These are phyloP conservation scores for Trypethelium eluteriae DNA, from an alignment of 495 filamentous ascomycete genomes.

Conservation along the genomic window DNA sequence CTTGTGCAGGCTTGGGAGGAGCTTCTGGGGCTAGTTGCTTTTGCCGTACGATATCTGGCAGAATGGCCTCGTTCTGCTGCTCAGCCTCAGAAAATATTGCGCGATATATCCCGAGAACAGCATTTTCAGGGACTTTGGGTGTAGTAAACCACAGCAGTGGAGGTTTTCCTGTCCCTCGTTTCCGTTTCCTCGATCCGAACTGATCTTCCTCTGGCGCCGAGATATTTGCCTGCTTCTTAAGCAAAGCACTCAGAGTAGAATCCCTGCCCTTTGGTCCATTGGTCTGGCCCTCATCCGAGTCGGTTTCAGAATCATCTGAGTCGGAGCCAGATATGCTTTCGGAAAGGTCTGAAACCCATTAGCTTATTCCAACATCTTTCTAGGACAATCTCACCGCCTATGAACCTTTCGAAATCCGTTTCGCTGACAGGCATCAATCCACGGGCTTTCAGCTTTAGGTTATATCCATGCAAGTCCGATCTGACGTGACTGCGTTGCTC, in stretches of 20 bases:
- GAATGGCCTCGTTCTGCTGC: slow-evolving; percentile 51
- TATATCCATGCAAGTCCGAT: slow-evolving; percentile 92
- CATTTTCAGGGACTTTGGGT: slow-evolving; percentile 63
- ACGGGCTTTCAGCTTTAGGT: slow-evolving; percentile 79
- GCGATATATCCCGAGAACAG: slow-evolving; percentile 75
- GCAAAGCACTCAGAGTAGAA: slow-evolving; percentile 58
- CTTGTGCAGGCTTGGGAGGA: slow-evolving; percentile 32
- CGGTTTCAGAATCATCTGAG: slow-evolving; percentile 35
- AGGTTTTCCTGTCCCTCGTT: slow-evolving; percentile 54
- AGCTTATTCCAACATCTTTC: background rate
- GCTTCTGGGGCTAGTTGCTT: slow-evolving; percentile 63
- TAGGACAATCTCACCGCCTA: slow-evolving; percentile 42
- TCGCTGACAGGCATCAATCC: slow-evolving; percentile 64
- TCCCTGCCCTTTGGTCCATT: slow-evolving; percentile 39
- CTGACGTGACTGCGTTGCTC: slow-evolving; percentile 80
- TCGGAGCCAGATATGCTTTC: slow-evolving; percentile 87
- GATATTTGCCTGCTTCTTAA: slow-evolving; percentile 76
- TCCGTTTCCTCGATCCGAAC: slow-evolving; percentile 38
- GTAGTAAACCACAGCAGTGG: slow-evolving; percentile 83
- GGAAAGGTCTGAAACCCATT: slow-evolving; percentile 49
- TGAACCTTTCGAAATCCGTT: slow-evolving; percentile 69
- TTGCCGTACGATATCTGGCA: slow-evolving; percentile 58
- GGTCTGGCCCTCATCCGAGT: slow-evolving; percentile 47
- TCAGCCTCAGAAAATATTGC: slow-evolving; percentile 70
- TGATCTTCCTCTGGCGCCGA: slow-evolving; percentile 47